Base-by-base conservation (phyloP, 257 asterid genomes). In the Asclepias syriaca region DNA sequence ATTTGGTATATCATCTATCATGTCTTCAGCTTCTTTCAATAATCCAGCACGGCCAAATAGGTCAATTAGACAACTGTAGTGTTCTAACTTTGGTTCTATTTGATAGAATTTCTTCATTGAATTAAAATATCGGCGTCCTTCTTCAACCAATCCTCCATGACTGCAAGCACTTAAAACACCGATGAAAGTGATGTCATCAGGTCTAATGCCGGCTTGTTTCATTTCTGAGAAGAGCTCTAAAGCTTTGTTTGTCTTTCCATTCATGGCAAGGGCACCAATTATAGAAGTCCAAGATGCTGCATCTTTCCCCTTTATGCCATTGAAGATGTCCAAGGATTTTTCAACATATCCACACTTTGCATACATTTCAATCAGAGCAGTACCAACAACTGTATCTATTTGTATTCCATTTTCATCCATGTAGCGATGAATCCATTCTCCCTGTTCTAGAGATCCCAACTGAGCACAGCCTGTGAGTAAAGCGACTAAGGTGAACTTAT, bases 391-490 rank as follows among this genome's bases (percentile, higher is more conserved):
- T 24, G 88, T 82, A 77, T 88, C 88, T 37, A 92, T 72, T n/a
- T 50, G 32, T 49, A 92, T 85, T 66, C 81, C 39, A 34, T 82
- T 83, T 63, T 88, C 94, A 55, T 73, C 74, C 70, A 90, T 75
- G 81, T 82, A 90, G 54, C 76, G 66, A 70, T 82, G 92, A 74
- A 92, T 84, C 96, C 96, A 87, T 72, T 86, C 85, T 15, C 98
- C 98, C 80, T 87, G 90, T 70, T 88, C 87, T 32, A 92, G 61
- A n/a, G 90, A 87, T 53, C 98, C 96, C 74, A 78, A 65, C 72
- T 87, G 94, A 68, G 98, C 96, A 81, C 96, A 90, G 22, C 98
- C 98, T 9, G 94, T 88, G 61, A 92, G 98, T 68, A 92, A 77
- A 57, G 87, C 71, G 67, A 92, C 98, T 71, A 92, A 68, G 14